phyloP scores from a whole-genome alignment of 148 eudicot genomes.

The Rheum nobile region DNA sequence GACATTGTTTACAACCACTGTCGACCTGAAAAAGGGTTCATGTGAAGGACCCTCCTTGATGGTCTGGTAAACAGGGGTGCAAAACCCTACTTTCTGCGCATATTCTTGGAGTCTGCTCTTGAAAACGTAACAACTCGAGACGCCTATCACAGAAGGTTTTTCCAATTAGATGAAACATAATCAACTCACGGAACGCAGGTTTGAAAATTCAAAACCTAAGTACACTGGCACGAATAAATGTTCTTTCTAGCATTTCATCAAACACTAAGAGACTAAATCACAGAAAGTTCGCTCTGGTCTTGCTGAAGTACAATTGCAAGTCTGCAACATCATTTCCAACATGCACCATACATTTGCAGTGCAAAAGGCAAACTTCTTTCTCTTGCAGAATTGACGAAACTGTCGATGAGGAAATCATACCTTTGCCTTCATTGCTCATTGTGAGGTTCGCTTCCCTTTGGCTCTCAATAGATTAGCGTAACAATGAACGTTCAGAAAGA shows the following conservation, averaged over 20 bases:
- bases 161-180: neutral
- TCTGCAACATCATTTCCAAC: neutral
- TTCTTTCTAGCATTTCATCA: neutral
- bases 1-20: slow-evolving; percentile 48
- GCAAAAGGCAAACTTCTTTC: neutral
- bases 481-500: neutral
- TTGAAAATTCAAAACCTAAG: neutral
- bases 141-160: slow-evolving; percentile 20
- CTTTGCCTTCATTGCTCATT: slow-evolving; percentile 3
- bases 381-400: neutral
- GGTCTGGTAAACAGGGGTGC: slow-evolving; percentile 76
- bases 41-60: slow-evolving; percentile 92
- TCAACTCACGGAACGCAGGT: neutral
- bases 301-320: neutral
- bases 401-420: neutral
- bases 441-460: neutral
- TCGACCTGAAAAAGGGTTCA: slow-evolving; percentile 71
- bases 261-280: neutral
- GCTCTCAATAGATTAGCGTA: neutral
- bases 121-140: slow-evolving; percentile 76
- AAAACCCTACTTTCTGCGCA: slow-evolving; percentile 64
- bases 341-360: neutral
- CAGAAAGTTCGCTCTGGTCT: neutral
- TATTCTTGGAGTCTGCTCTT: slow-evolving; percentile 91
- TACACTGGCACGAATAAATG: neutral